Base-by-base conservation (phyloP, 139 green algal genomes). In the Trebouxia sp. region DNA sequence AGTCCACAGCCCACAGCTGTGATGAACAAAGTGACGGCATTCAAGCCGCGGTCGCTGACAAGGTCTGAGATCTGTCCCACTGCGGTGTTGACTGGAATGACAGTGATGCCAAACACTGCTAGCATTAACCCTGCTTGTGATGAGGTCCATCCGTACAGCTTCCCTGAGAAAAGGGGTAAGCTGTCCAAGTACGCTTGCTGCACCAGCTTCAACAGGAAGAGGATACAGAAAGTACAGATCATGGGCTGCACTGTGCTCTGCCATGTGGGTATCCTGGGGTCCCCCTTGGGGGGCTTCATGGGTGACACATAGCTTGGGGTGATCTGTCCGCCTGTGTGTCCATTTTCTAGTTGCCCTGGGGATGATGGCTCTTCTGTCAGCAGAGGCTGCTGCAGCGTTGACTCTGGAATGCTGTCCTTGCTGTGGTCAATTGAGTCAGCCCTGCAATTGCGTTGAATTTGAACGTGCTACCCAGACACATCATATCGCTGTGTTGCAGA, bases 101-200 rank as follows among this genome's bases (percentile, higher is more conserved):
- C 69, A 26, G 41, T 65, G 14, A 91, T 65, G 32, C 72, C 66
- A 30, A 87, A 58, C 17, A 80, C 58, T 22, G 76, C 83, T 65
- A 91, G 69, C 80, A 91, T 87, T 6, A 91, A 42, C 1, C 87
- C 87, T 3, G 51, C 55, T 20, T 66, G 42, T 0, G 30, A 41
- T n/a, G 74, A 43, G 5, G 38, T 35, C 88, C 88, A 92, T 20
- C 65, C 45, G 75, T 82, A 87, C 38, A 84, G 77, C 30, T 38
- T 38, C 35, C 74, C 43, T 24, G 83, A 83, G 65, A 90, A 86
- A 24, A 90, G 38, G 6, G 88, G 86, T 41, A 92, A 53, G 28
- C 72, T 75, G 26, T 90, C 84, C 50, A 92, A 32, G 75, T 83
- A 87, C 0, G 75, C 80, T 70, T 92, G 88, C 86, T 84, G 83